A percentile compares a stretch with the other conserved stretches of the same genome.
These are phyloP conservation scores for Herpetospermum pedunculosum DNA, from an alignment of 306 rosid genomes.

Conservation along the genomic window DNA sequence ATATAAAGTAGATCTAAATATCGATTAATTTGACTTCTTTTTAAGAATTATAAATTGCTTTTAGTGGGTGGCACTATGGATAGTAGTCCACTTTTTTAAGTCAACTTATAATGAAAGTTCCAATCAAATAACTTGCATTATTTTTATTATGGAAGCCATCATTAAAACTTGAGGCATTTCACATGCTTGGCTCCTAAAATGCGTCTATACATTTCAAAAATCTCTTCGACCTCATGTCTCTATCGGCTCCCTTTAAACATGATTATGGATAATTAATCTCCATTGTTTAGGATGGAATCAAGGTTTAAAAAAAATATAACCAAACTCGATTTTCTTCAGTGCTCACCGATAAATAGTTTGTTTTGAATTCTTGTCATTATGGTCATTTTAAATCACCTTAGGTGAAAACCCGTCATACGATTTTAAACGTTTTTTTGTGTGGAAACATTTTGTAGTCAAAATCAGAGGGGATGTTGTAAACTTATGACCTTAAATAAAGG, in stretches of 20 bases:
- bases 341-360: no score
- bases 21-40: conserved; percentile 1
- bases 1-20: background rate
- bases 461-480: background rate
- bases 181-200: background rate
- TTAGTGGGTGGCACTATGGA: conserved; percentile 1
- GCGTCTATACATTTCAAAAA: background rate
- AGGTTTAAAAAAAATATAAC: background rate
- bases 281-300: background rate
- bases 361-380: no score
- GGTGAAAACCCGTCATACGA: background rate
- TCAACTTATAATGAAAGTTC: background rate
- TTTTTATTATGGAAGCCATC: conserved; percentile 5
- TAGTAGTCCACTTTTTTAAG: background rate
- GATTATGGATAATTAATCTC: background rate
- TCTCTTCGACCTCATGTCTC: background rate
- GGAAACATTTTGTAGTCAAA: background rate
- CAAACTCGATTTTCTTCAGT: no score
- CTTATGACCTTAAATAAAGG: background rate
- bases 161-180: background rate
- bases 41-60: background rate
- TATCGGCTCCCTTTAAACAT: background rate
- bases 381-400: no score
- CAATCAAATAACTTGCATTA: background rate
- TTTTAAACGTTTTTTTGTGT: background rate